Evolutionary conservation across 129 eudicot genomes (phyloP), one percentile per base, ranked within the genome.

Genomic region (Chrysanthemum lavandulifolium): DNA sequence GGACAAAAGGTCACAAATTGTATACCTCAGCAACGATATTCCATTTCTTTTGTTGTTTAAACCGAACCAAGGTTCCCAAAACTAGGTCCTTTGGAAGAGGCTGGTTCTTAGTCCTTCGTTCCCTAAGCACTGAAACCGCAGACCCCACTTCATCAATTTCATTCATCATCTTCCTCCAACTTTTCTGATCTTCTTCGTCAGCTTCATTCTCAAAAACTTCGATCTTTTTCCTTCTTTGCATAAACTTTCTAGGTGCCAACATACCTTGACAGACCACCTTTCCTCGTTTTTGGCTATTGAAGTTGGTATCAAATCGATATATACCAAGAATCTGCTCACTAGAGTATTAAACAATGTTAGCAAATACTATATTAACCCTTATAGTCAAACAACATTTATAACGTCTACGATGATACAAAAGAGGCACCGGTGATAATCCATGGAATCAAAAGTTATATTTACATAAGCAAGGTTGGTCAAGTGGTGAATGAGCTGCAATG

Each of bases 31-130:
- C 79, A 85, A 95, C 97, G 79, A 90, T 83, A 76, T 88, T 90
- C 99, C 99, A 95, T 79, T 88, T 95, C 87, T 90, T 95, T 63
- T 88, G 92, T 82, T 95, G 97, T 78, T 90, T 95, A 73, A 95
- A 94, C 67, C 98, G 82, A 66, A 85, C 87, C 48, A 94, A 71
- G 68, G 97, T 94, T 23, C 98, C 98, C 56, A 94, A 75, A 69
- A 94, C 93, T 10, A 90, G 79, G 65, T 94, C 88, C 54, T 90
- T 94, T 0, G 96, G 92, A 68, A 94, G 86, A 73, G 97, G 73
- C 77, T 86, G 81, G 49, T 86, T 86, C 78, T 82, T 81, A 11
- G 71, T 69, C 85, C 89, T 84, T 74, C 82, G 80, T 67, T 61
- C 81, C 65, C 82, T 81, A 66, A 94, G 97, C 36, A 88, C 97